Percentiles rank a stretch among this genome's conserved stretches.
phyloP scores from a whole-genome alignment of 2,329 filamentous ascomycete species.

The Fusarium zealandicum region DNA sequence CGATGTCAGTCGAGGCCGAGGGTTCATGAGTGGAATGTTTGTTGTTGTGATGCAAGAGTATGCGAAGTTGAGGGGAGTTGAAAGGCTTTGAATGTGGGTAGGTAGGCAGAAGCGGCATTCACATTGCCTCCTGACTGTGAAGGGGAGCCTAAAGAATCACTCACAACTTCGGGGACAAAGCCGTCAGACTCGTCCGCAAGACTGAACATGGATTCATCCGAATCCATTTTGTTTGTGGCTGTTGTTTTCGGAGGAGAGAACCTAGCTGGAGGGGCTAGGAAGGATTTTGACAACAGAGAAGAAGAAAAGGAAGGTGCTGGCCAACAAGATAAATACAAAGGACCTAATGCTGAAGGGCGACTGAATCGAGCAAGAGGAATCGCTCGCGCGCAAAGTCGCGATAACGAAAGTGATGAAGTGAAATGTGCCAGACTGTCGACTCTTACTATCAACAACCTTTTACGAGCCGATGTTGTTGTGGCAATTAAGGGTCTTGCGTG shows the following conservation, averaged over 20 bases:
- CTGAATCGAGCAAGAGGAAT: constrained; percentile 27
- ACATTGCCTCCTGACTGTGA: constrained; percentile 1
- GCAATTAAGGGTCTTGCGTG: constrained; percentile 35
- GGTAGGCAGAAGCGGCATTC: constrained; percentile 6
- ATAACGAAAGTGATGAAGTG: constrained; percentile 33
- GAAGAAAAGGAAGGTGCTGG: constrained; percentile 28
- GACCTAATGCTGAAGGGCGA: constrained; percentile 18
- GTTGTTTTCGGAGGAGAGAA: constrained; percentile 16
- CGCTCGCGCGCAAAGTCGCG: constrained; percentile 38
- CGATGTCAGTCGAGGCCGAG: constrained; percentile 32
- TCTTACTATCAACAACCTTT: constrained; percentile 31
- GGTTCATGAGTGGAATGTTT: neutral
- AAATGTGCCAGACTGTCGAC: constrained; percentile 37
- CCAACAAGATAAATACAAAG: constrained; percentile 31
- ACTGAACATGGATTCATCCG: constrained; percentile 61
- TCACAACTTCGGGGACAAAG: constrained; percentile 50
- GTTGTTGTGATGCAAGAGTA: neutral
- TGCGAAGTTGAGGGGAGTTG: constrained; percentile 1
- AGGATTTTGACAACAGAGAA: constrained; percentile 26
- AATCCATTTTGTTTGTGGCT: constrained; percentile 57
- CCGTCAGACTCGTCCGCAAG: constrained; percentile 52
- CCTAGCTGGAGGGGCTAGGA: constrained; percentile 27
- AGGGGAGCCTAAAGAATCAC: constrained; percentile 25
- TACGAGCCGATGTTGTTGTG: constrained; percentile 42
- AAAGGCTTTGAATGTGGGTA: constrained; percentile 8